phyloP scores from a whole-genome alignment of 1,284 basidiomycete genomes.

The Cryptococcus hybrid region DNA sequence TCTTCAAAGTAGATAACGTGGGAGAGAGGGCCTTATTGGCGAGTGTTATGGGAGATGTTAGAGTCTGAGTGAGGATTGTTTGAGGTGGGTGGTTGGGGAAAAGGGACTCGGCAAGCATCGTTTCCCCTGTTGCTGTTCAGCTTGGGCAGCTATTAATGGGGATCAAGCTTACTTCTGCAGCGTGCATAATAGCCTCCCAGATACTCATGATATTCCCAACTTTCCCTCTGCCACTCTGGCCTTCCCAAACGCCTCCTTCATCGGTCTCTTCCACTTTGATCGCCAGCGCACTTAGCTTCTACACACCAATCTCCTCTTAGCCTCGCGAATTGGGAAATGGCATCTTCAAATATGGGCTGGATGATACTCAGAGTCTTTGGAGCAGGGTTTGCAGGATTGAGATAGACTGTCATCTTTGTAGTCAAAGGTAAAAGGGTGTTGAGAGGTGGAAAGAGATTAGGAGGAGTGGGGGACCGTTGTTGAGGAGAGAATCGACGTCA shows the following conservation, averaged over 20 bases:
- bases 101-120: conserved; percentile 33
- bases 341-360: conserved; percentile 26
- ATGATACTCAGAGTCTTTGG: conserved; percentile 29
- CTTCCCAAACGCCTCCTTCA: conserved; percentile 34
- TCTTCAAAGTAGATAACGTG: conserved; percentile 37
- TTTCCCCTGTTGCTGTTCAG: conserved; percentile 31
- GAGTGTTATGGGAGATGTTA: conserved; percentile 21
- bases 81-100: conserved; percentile 37
- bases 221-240: conserved; percentile 30
- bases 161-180: conserved; percentile 35
- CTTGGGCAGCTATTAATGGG: not conserved
- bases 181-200: conserved; percentile 36
- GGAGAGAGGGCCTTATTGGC: conserved; percentile 28
- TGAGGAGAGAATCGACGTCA: conserved; percentile 27
- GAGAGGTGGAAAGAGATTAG: conserved; percentile 31
- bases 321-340: conserved; percentile 21
- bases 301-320: conserved; percentile 37
- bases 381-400: conserved; percentile 19
- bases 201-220: conserved; percentile 27
- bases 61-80: conserved; percentile 25
- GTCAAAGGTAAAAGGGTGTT: conserved; percentile 26
- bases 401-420: conserved; percentile 11
- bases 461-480: conserved; percentile 30
- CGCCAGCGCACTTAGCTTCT: conserved; percentile 22
- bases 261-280: conserved; percentile 36